These are phyloP conservation scores for Plasmodium blacklocki DNA, from an alignment of 169 alveolate species.

Conservation along the genomic window DNA sequence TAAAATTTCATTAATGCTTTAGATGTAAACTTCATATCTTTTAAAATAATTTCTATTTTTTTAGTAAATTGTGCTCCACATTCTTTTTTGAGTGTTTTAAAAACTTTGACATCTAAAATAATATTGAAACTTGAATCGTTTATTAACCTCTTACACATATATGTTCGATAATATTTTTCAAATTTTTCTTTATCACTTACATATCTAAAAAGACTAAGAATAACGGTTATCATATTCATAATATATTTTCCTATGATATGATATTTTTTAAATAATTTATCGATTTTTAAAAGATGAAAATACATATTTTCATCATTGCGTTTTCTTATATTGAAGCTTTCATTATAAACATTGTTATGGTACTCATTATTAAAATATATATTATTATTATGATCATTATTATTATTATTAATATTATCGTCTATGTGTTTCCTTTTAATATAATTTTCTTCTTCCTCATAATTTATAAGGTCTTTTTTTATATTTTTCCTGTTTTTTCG, in stretches of 20 bases:
- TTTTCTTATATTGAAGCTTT: neutral
- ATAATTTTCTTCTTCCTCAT: neutral
- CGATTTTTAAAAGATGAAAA: slow-evolving; percentile 9
- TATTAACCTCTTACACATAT: slow-evolving; percentile 73
- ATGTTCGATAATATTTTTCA: slow-evolving; percentile 56
- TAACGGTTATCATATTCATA: slow-evolving; percentile 50
- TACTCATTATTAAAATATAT: too few species aligned
- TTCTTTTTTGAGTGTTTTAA: slow-evolving; percentile 73
- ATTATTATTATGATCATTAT: neutral
- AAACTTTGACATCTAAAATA: slow-evolving; percentile 53
- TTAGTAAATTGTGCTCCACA: slow-evolving; percentile 76
- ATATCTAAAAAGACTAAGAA: slow-evolving; percentile 66
- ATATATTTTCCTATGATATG: slow-evolving; percentile 45
- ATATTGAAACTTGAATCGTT: slow-evolving; percentile 48
- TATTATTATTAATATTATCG: neutral
- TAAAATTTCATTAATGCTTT: slow-evolving; percentile 41
- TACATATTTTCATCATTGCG: neutral
- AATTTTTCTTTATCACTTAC: slow-evolving; percentile 74
- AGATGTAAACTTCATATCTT: slow-evolving; percentile 59
- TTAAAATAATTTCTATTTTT: slow-evolving; percentile 69
- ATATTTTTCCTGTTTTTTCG: slow-evolving; percentile 27
- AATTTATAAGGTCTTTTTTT: neutral
- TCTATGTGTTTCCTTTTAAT: neutral
- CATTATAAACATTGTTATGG: neutral
- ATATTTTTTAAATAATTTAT: slow-evolving; percentile 45